A percentile compares a stretch with the other conserved stretches of the same genome.
These are phyloP conservation scores for Tulasnella sp. DNA, from an alignment of 768 basidiomycete species.

Conservation along the genomic window DNA sequence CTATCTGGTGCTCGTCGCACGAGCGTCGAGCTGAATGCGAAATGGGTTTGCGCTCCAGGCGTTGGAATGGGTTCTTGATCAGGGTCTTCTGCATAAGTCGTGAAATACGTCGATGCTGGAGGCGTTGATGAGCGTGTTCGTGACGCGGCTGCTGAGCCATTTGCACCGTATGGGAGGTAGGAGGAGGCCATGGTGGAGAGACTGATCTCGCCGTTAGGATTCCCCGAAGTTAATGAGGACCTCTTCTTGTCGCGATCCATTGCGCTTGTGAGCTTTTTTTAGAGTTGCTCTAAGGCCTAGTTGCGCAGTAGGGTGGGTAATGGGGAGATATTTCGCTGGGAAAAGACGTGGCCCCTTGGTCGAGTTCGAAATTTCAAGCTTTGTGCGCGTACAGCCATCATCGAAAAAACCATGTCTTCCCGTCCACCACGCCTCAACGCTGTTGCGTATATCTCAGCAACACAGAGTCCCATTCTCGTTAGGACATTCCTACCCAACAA, in stretches of 20 bases:
- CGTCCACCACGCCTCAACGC: slow-evolving; percentile 52
- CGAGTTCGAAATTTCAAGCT: slow-evolving; percentile 2
- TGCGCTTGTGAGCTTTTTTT: not conserved
- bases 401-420: not conserved
- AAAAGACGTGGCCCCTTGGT: slow-evolving; percentile 6
- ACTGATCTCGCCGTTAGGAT: not conserved
- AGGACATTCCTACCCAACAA: slow-evolving; percentile 58
- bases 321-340: not conserved
- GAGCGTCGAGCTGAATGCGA: slow-evolving; percentile 76
- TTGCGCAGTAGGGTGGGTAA: not conserved
- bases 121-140: slow-evolving; percentile 36
- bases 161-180: not conserved
- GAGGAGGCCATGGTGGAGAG: slow-evolving; percentile 7
- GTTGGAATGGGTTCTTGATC: slow-evolving; percentile 49
- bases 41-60: slow-evolving; percentile 61
- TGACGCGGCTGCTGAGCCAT: not conserved
- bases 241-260: slow-evolving; percentile 16
- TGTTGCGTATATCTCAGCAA: slow-evolving; percentile 76
- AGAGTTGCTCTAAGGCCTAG: not conserved
- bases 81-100: slow-evolving; percentile 43
- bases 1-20: slow-evolving; percentile 47
- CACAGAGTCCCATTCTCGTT: slow-evolving; percentile 74
- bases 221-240: not conserved
- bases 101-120: slow-evolving; percentile 76
- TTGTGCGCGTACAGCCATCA: not conserved